A percentile compares a stretch with the other conserved stretches of the same genome.
These are phyloP conservation scores for Dothiorella sarmentorum DNA, from an alignment of 2,329 filamentous ascomycete genomes.

Conservation along the genomic window DNA sequence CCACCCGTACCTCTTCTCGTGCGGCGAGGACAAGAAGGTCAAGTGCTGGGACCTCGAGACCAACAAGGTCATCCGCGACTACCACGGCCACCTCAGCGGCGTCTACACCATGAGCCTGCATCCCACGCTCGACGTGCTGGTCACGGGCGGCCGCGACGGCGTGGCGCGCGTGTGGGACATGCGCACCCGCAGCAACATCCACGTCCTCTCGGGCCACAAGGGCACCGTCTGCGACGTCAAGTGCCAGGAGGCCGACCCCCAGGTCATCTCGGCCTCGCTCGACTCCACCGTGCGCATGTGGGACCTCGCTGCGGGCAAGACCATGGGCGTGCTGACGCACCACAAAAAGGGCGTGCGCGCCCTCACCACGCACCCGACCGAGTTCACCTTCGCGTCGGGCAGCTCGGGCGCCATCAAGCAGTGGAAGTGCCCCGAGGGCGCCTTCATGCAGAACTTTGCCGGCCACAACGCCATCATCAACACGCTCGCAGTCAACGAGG, in stretches of 20 bases:
- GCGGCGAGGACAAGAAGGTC: constrained; percentile 99
- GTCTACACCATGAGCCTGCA: constrained; percentile 94
- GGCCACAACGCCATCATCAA: constrained; percentile 97
- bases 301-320: constrained; percentile 94
- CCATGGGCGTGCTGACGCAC: constrained; percentile 92
- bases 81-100: constrained; percentile 93
- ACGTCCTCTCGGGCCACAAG: constrained; percentile 88
- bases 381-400: constrained; percentile 94
- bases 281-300: constrained; percentile 89
- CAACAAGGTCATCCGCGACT: constrained; percentile 98
- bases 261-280: constrained; percentile 89
- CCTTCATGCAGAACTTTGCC: constrained; percentile 99
- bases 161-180: constrained; percentile 98
- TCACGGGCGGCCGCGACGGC: constrained; percentile 91
- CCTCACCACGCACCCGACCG: constrained; percentile 78
- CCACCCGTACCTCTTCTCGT: constrained; percentile 96
- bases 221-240: constrained; percentile 84
- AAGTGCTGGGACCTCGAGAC: constrained; percentile 99
- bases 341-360: constrained; percentile 96
- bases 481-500: constrained; percentile 85
- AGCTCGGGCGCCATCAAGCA: constrained; percentile 96
- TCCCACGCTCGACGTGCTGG: constrained; percentile 88
- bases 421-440: constrained; percentile 97
- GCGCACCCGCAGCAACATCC: constrained; percentile 91
- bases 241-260: constrained; percentile 94